phyloP scores from a whole-genome alignment of 106 monocot genomes.

The Vanilla planifolia region DNA sequence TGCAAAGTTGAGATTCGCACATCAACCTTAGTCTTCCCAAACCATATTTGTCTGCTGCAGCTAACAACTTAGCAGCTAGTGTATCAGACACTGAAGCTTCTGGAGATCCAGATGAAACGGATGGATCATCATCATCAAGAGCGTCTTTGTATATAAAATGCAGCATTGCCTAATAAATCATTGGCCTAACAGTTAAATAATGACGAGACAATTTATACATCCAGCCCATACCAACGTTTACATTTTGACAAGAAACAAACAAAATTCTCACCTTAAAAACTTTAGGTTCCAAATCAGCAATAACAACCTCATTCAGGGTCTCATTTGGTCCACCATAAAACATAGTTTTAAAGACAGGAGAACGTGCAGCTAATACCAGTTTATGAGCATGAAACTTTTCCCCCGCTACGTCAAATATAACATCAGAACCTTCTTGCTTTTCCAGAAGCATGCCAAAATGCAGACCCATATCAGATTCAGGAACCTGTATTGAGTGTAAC shows the following conservation, averaged over 20 bases:
- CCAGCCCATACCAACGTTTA: too few species aligned
- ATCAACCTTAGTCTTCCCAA: constrained; percentile 73
- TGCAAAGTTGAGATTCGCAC: constrained; percentile 91
- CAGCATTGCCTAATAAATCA: constrained; percentile 84
- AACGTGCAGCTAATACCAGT: constrained; percentile 43
- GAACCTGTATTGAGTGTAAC: constrained; percentile 19
- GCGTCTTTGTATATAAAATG: constrained; percentile 89
- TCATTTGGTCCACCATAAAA: constrained; percentile 41
- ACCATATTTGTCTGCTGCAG: constrained; percentile 84
- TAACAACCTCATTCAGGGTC: constrained; percentile 20
- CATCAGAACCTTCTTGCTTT: constrained; percentile 50
- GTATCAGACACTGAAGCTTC: constrained; percentile 48
- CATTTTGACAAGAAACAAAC: too few species aligned
- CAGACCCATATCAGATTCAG: constrained; percentile 33
- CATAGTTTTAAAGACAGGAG: constrained; percentile 44
- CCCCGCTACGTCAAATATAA: constrained; percentile 36
- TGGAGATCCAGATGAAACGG: constrained; percentile 41
- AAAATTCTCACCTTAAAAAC: constrained; percentile 37
- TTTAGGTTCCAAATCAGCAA: constrained; percentile 37
- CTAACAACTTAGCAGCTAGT: constrained; percentile 70
- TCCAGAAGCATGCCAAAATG: constrained; percentile 49
- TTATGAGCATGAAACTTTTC: constrained; percentile 38
- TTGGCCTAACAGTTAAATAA: too few species aligned
- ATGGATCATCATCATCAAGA: constrained; percentile 58
- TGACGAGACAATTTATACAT: too few species aligned